Evolutionary conservation across 129 eudicot species (phyloP).

Genomic region (Smallanthus sonchifolius): DNA sequence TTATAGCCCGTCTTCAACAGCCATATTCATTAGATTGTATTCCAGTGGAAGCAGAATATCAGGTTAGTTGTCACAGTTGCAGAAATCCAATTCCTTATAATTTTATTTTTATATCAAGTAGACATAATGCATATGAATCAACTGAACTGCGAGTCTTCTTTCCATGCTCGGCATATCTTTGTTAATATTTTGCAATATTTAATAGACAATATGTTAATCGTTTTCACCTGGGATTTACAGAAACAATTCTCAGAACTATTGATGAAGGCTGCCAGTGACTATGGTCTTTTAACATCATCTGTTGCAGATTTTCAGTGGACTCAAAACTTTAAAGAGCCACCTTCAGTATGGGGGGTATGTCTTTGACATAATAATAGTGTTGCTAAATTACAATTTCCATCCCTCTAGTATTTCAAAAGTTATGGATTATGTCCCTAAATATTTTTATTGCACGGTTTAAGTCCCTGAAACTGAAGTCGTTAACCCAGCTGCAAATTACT

Average conservation of each 20-base stretch:
- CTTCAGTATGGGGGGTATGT: slow-evolving; percentile 96
- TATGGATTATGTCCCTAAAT: not conserved
- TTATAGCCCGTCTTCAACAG: slow-evolving; percentile 95
- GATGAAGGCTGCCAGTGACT: slow-evolving; percentile 97
- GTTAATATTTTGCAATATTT: not conserved
- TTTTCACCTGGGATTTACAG: slow-evolving; percentile 45
- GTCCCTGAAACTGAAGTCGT: not conserved
- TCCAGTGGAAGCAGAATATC: slow-evolving; percentile 95
- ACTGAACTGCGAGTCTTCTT: not conserved
- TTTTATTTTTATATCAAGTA: not conserved
- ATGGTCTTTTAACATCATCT: slow-evolving; percentile 82
- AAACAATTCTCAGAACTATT: slow-evolving; percentile 92
- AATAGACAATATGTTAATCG: not conserved
- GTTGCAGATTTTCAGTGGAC: slow-evolving; percentile 94
- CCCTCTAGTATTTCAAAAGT: not conserved
- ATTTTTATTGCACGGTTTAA: not conserved
- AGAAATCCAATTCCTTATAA: not conserved
- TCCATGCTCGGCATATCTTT: not conserved
- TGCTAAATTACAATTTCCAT: not conserved
- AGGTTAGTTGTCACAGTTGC: slow-evolving; percentile 33
- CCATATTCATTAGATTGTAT: slow-evolving; percentile 97
- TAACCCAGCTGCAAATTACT: not conserved
- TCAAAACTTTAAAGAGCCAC: slow-evolving; percentile 96
- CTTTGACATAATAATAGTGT: not conserved
- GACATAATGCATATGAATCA: not conserved